A percentile compares a stretch with the other conserved stretches of the same genome.
Evolutionary conservation across 305 asterid species (phyloP).

Genomic region (Coffea humblotiana): DNA sequence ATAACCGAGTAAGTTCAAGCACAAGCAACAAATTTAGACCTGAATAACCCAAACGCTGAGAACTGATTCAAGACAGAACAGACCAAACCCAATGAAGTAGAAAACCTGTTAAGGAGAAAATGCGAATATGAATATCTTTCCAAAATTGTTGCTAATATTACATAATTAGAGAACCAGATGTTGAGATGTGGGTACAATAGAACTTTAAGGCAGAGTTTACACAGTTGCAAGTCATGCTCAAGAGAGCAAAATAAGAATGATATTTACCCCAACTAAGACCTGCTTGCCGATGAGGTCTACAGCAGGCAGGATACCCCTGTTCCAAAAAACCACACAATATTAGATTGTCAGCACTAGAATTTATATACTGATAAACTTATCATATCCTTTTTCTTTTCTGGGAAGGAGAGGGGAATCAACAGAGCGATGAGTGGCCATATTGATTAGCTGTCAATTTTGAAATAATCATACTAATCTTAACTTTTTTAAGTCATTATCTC

Average conservation of each 20-base stretch:
- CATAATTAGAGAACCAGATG: not conserved
- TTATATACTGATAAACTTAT: not conserved
- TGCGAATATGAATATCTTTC: not conserved
- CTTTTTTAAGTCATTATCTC: not conserved
- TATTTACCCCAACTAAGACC: conserved; percentile 80
- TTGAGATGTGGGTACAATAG: not conserved
- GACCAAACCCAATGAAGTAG: conserved; percentile 91
- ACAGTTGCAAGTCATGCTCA: not conserved
- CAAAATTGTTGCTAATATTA: not conserved
- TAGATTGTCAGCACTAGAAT: not conserved
- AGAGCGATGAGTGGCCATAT: not conserved
- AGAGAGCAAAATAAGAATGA: conserved; percentile 7
- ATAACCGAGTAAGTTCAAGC: not conserved
- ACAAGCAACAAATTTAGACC: conserved; percentile 34
- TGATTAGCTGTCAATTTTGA: not conserved
- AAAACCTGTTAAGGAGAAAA: conserved; percentile 46
- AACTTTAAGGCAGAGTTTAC: not conserved
- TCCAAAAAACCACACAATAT: conserved; percentile 23
- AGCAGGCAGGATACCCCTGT: conserved; percentile 97
- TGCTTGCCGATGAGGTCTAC: conserved; percentile 78
- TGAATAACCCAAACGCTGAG: conserved; percentile 93
- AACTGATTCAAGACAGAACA: conserved; percentile 73
- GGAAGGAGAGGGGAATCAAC: not conserved
- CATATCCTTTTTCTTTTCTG: not conserved
- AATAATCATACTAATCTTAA: not conserved